Conservation (phyloP, 441 rosid species). For the Corymbia calophylla region DNA sequence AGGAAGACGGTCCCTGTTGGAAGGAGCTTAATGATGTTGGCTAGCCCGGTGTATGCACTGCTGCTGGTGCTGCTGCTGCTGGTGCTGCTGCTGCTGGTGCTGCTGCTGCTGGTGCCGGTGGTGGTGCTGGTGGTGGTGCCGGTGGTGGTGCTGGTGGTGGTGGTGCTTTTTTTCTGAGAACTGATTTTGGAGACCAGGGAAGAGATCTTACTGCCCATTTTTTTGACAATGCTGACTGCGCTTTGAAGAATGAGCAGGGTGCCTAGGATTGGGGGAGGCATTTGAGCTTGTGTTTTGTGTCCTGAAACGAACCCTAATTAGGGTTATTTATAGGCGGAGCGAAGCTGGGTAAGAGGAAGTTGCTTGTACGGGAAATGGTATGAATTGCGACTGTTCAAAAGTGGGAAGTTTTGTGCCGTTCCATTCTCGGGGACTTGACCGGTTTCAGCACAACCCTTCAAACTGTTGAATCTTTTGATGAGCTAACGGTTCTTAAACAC, state of each 20-base stretch:
- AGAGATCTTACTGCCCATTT: neutral
- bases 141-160: neutral
- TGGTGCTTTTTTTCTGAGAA: neutral
- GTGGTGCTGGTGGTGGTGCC: neutral
- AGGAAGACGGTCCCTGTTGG: constrained; percentile 85
- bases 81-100: neutral
- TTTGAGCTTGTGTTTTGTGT: neutral
- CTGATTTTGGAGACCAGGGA: neutral
- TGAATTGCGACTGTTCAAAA: neutral
- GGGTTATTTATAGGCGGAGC: neutral
- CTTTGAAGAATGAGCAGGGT: neutral
- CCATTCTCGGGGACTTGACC: neutral
- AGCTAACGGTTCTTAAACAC: neutral
- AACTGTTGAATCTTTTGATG: neutral
- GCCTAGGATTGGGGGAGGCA: neutral
- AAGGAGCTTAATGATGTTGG: constrained; percentile 69
- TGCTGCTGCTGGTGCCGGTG: neutral
- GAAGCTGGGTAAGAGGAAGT: neutral
- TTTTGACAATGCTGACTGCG: neutral
- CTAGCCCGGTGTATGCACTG: constrained; percentile 35
- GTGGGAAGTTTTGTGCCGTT: neutral
- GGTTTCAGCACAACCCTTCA: neutral
- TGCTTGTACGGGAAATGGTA: neutral
- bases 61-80: constrained; percentile 12
- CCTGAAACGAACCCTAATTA: neutral